Evolutionary conservation across 768 basidiomycete genomes (phyloP).

Genomic region (Agrocybe chaxingu): DNA sequence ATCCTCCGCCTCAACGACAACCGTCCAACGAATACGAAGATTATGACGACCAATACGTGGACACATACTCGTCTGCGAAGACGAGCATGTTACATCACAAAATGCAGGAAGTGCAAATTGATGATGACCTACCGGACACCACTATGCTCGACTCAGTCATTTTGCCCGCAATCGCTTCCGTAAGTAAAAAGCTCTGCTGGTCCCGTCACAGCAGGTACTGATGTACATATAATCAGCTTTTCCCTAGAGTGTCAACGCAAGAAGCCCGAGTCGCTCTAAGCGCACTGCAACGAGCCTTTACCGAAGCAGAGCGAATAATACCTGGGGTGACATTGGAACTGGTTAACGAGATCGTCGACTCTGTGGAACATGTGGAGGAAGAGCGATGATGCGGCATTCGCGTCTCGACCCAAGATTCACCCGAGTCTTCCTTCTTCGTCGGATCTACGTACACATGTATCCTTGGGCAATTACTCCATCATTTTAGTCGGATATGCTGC

Average conservation of each 20-base stretch:
- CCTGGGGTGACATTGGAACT: slow-evolving; percentile 93
- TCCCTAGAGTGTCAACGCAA: slow-evolving; percentile 89
- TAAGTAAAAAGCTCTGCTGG: slow-evolving; percentile 34
- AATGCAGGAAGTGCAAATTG: slow-evolving; percentile 41
- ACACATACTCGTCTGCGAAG: slow-evolving; percentile 42
- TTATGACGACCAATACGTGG: slow-evolving; percentile 55
- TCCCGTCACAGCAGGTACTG: background rate
- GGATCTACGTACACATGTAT: slow-evolving; percentile 6
- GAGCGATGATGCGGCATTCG: slow-evolving; percentile 40
- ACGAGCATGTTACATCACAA: slow-evolving; percentile 46
- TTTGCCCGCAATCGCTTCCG: slow-evolving; percentile 93
- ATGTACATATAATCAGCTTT: slow-evolving; percentile 53
- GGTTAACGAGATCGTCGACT: slow-evolving; percentile 92
- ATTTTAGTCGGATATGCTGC: slow-evolving; percentile 1
- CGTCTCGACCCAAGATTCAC: background rate
- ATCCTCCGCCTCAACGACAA: slow-evolving; percentile 32
- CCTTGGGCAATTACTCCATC: background rate
- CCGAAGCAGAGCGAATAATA: slow-evolving; percentile 92
- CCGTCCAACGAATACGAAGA: slow-evolving; percentile 67
- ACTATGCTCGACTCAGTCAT: slow-evolving; percentile 97
- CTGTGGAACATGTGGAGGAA: slow-evolving; percentile 87
- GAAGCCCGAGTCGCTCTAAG: slow-evolving; percentile 86
- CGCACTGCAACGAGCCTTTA: slow-evolving; percentile 86
- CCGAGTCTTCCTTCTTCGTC: slow-evolving; percentile 7
- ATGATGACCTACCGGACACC: slow-evolving; percentile 70